Conservation (phyloP, 331 rosid species). For the Quercus phellos region DNA sequence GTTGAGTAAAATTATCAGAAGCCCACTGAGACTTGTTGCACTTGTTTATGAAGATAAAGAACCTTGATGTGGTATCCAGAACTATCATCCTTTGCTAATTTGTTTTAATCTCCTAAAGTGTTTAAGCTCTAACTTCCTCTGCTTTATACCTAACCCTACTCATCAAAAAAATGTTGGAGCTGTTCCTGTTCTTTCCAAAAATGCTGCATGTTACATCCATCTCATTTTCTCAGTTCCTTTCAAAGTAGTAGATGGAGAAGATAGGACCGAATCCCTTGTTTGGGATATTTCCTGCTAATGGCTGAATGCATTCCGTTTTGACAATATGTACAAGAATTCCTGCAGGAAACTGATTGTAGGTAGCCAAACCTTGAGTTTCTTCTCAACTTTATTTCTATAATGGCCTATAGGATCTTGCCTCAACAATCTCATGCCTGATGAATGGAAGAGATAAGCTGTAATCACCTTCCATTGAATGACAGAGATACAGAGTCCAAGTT, state of each 20-base stretch:
- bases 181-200: constrained; percentile 2
- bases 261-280: neutral
- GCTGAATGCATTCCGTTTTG: neutral
- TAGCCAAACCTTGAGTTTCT: constrained; percentile 2
- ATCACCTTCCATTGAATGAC: constrained; percentile 22
- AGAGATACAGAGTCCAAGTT: neutral
- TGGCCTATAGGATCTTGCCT: neutral
- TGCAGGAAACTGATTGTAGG: neutral
- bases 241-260: constrained; percentile 16
- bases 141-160: neutral
- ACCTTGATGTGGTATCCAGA: neutral
- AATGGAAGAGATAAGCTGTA: constrained; percentile 5
- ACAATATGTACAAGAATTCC: constrained; percentile 15
- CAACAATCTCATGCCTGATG: constrained; percentile 6
- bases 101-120: neutral
- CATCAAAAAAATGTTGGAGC: neutral
- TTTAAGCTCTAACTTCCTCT: neutral
- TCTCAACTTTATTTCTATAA: neutral
- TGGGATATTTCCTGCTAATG: neutral
- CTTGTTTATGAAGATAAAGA: neutral
- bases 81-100: neutral
- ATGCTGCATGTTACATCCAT: constrained; percentile 8
- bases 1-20: neutral
- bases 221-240: constrained; percentile 1
- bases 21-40: neutral